Percentiles rank a stretch among this genome's conserved stretches.
Conservation (phyloP, 208 protist species). For the Crithidia fasciculata region DNA sequence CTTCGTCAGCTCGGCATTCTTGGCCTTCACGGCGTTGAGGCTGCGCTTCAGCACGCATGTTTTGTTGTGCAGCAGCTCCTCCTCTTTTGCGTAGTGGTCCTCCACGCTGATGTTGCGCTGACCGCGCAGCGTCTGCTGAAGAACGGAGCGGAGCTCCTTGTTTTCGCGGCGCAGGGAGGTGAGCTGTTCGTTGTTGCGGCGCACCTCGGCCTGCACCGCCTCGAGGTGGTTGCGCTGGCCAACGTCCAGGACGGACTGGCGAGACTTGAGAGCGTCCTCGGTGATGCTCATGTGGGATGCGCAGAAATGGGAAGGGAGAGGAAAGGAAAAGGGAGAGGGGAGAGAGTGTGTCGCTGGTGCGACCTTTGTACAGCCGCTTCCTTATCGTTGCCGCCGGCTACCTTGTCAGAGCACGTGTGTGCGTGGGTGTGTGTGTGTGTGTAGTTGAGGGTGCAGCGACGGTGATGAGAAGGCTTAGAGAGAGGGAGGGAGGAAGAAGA, state of each 20-base stretch:
- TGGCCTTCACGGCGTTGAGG: slow-evolving; percentile 84
- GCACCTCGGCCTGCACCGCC: slow-evolving; percentile 73
- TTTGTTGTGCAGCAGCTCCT: slow-evolving; percentile 84
- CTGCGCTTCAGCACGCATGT: slow-evolving; percentile 82
- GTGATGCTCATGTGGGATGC: slow-evolving; percentile 2
- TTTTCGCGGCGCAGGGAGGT: slow-evolving; percentile 87
- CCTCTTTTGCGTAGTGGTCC: slow-evolving; percentile 79
- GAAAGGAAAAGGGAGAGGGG: neutral
- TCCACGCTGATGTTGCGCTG: slow-evolving; percentile 69
- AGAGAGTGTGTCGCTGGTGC: no score
- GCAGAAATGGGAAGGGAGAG: neutral
- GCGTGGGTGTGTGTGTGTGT: no score
- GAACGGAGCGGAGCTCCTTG: slow-evolving; percentile 75
- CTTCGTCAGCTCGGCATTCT: slow-evolving; percentile 67
- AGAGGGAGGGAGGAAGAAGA: no score
- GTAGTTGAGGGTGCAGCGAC: no score
- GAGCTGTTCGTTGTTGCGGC: slow-evolving; percentile 88
- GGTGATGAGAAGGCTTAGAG: no score
- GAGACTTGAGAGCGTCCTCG: slow-evolving; percentile 42
- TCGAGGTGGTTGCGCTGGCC: slow-evolving; percentile 90
- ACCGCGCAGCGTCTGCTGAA: slow-evolving; percentile 60
- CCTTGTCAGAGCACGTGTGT: no score
- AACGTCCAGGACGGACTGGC: slow-evolving; percentile 84
- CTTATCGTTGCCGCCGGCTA: no score
- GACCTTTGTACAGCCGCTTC: no score